phyloP scores from a whole-genome alignment of 2,329 filamentous ascomycete genomes.

The Stemphylium lycopersici region DNA sequence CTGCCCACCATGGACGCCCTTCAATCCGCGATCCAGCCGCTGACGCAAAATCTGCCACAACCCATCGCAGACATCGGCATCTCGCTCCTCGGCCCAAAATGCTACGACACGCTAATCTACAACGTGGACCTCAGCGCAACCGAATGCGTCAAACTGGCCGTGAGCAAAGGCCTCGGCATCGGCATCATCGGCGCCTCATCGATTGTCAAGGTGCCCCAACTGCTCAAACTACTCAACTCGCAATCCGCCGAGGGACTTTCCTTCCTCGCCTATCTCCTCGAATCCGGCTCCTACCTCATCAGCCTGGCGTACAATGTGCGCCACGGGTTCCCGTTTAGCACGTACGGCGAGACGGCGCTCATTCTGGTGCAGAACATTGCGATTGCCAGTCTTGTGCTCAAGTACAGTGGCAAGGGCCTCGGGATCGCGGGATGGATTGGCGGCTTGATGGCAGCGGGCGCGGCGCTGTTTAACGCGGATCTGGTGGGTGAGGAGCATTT shows the following conservation, averaged over 20 bases:
- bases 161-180: constrained; percentile 91
- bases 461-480: constrained; percentile 70
- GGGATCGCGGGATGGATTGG: constrained; percentile 80
- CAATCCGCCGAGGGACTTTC: constrained; percentile 82
- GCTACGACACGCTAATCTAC: constrained; percentile 85
- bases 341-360: constrained; percentile 91
- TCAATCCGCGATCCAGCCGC: constrained; percentile 37
- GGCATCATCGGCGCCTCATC: constrained; percentile 90
- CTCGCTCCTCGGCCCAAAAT: constrained; percentile 75
- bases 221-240: constrained; percentile 85
- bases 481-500: constrained; percentile 71
- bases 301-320: constrained; percentile 90
- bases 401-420: constrained; percentile 73
- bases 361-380: constrained; percentile 92
- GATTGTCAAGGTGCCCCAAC: constrained; percentile 96
- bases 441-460: constrained; percentile 71
- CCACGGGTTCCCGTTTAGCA: constrained; percentile 92
- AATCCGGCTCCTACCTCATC: constrained; percentile 87
- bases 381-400: constrained; percentile 84
- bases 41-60: constrained; percentile 54
- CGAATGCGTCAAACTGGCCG: constrained; percentile 83
- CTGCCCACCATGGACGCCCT: constrained; percentile 52
- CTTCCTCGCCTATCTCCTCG: constrained; percentile 90
- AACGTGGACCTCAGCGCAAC: constrained; percentile 79
- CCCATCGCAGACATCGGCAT: constrained; percentile 43